Conservation (phyloP, 2,329 filamentous ascomycete genomes). For the Orbilia blumenaviensis region DNA sequence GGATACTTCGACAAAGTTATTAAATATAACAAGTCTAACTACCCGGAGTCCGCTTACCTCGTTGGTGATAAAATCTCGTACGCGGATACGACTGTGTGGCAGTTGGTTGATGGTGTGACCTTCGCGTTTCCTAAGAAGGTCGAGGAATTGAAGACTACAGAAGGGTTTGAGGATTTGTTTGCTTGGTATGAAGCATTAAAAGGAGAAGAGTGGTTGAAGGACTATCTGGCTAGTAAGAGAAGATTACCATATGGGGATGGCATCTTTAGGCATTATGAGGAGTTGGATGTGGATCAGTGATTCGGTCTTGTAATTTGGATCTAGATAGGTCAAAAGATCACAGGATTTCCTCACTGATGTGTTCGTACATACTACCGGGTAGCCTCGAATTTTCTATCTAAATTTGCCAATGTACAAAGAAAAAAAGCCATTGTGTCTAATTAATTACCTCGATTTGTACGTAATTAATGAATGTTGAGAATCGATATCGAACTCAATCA, state of each 20-base stretch:
- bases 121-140: constrained; percentile 77
- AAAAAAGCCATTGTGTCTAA: too few relatives aligned
- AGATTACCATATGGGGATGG: constrained; percentile 71
- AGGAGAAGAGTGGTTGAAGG: constrained; percentile 71
- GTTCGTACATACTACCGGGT: too few relatives aligned
- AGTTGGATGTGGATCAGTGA: constrained; percentile 68
- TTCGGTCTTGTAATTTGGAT: not conserved
- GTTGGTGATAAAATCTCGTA: constrained; percentile 73
- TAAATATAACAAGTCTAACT: constrained; percentile 64
- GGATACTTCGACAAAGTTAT: constrained; percentile 75
- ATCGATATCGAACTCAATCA: too few relatives aligned
- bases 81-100: constrained; percentile 78
- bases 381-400: too few relatives aligned
- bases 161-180: constrained; percentile 67
- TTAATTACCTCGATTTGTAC: too few relatives aligned
- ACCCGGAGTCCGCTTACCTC: constrained; percentile 67
- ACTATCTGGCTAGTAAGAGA: constrained; percentile 73
- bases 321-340: too few relatives aligned
- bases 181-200: constrained; percentile 72
- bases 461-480: too few relatives aligned
- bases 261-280: constrained; percentile 76
- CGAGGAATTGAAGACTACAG: constrained; percentile 59
- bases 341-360: too few relatives aligned
- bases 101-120: constrained; percentile 71
- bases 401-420: too few relatives aligned